Conservation (phyloP, 163 green algal species). For the Scenedesmus sp. region DNA sequence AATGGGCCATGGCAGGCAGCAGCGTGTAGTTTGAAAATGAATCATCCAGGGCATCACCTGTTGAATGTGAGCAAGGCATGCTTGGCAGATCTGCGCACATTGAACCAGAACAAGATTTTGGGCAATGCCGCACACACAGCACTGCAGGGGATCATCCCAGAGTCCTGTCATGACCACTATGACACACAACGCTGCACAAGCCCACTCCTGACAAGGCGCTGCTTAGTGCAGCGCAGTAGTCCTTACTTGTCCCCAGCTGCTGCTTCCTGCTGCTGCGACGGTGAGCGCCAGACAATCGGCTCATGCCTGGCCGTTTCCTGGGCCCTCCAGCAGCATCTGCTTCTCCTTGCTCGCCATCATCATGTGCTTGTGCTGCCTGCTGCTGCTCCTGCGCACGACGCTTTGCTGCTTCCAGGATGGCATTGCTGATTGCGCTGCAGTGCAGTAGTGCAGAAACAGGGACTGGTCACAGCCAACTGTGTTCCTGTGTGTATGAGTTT, state of each 20-base stretch:
- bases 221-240: background rate
- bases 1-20: background rate
- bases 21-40: too few relatives aligned
- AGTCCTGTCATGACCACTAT: too few relatives aligned
- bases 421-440: constrained; percentile 37
- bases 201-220: too few relatives aligned
- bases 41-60: background rate
- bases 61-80: background rate
- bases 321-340: background rate
- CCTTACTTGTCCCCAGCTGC: constrained; percentile 23
- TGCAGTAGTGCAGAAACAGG: background rate
- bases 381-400: constrained; percentile 37
- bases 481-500: background rate
- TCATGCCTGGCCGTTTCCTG: constrained; percentile 16
- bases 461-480: background rate
- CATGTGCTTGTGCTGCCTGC: constrained; percentile 27
- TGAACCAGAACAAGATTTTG: too few relatives aligned
- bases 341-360: background rate
- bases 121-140: background rate
- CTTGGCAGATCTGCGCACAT: background rate
- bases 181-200: too few relatives aligned
- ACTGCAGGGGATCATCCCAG: too few relatives aligned
- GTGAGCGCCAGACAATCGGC: constrained; percentile 39
- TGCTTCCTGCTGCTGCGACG: constrained; percentile 2
- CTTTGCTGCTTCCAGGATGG: constrained; percentile 50